phyloP scores from a whole-genome alignment of 192 early-diverging fungal genomes.

The Podila epicladia region DNA sequence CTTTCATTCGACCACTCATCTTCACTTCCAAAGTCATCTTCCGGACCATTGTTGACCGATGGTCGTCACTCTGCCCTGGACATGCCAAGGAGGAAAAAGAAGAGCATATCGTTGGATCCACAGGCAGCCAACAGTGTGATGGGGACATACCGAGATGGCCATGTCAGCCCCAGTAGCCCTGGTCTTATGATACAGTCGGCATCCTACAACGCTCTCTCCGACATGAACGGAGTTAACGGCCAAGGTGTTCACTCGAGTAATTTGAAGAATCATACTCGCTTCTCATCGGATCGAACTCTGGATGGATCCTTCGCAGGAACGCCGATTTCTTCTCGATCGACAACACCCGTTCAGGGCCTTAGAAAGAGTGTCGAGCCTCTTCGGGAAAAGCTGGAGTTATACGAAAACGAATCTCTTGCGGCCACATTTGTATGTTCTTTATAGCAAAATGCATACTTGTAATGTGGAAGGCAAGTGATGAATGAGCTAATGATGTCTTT shows the following conservation, averaged over 20 bases:
- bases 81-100: constrained; percentile 28
- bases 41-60: constrained; percentile 17
- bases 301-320: constrained; percentile 21
- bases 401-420: constrained; percentile 51
- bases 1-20: constrained; percentile 15
- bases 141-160: constrained; percentile 21
- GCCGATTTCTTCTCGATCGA: constrained; percentile 19
- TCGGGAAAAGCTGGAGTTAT: constrained; percentile 34
- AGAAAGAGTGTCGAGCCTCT: constrained; percentile 23
- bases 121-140: constrained; percentile 42
- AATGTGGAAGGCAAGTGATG: too few relatives aligned
- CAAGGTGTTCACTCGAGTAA: background rate
- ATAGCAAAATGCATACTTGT: constrained; percentile 2
- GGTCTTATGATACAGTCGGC: constrained; percentile 22
- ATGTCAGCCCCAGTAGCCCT: constrained; percentile 25
- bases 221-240: background rate
- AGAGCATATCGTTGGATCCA: constrained; percentile 48
- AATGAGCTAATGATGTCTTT: too few relatives aligned
- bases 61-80: constrained; percentile 12
- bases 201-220: constrained; percentile 33
- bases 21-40: constrained; percentile 22
- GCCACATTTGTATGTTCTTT: constrained; percentile 57
- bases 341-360: constrained; percentile 36
- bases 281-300: constrained; percentile 21
- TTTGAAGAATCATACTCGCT: constrained; percentile 26